Conservation (phyloP, 106 monocot species). For the Phalaenopsis equestris region DNA sequence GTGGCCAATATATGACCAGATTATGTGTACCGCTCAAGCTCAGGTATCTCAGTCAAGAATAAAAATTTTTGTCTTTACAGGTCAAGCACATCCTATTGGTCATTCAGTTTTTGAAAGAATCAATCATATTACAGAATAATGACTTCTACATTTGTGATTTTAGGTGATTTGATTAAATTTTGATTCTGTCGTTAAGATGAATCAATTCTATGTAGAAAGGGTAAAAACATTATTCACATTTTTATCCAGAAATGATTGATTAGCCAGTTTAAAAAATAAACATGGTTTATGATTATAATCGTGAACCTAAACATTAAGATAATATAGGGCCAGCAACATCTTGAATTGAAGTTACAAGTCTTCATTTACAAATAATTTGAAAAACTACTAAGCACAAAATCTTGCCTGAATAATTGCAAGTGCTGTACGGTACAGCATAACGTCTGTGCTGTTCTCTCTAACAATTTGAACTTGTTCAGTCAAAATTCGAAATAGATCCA, state of each 20-base stretch:
- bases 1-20: too few relatives aligned
- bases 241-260: neutral
- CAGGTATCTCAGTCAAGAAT: too few relatives aligned
- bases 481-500: slow-evolving; percentile 95
- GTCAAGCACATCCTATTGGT: too few relatives aligned
- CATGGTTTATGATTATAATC: neutral
- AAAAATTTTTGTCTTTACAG: too few relatives aligned
- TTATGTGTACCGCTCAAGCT: too few relatives aligned
- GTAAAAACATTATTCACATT: too few relatives aligned
- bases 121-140: too few relatives aligned
- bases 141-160: too few relatives aligned
- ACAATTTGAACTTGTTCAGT: slow-evolving; percentile 96
- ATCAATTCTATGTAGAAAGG: too few relatives aligned
- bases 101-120: too few relatives aligned
- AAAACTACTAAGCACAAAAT: neutral
- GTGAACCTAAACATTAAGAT: neutral
- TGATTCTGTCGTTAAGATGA: too few relatives aligned
- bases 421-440: slow-evolving; percentile 92
- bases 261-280: neutral
- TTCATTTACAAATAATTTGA: neutral
- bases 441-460: slow-evolving; percentile 89
- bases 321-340: neutral
- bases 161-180: too few relatives aligned
- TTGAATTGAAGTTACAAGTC: neutral
- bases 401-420: slow-evolving; percentile 91